Base-by-base conservation (phyloP, 768 basidiomycete genomes). In the Termitomyces sp. region DNA sequence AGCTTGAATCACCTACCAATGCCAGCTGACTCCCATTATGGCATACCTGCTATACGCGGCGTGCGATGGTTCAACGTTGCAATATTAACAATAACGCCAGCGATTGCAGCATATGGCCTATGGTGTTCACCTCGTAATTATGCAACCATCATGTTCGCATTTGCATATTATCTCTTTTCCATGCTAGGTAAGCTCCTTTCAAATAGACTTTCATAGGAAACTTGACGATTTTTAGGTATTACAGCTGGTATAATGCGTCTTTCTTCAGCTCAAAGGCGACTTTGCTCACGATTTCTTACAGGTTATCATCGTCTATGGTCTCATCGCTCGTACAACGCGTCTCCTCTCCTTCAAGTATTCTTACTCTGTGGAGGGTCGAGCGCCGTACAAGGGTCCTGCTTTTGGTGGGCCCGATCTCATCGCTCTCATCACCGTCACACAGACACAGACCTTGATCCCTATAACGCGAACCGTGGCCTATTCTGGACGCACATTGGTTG, bases 241-340 rank as follows among this genome's bases (percentile, higher is more conserved):
- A 83, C 82, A 31, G 81, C 81, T 49, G 79, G 79, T 81, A 64
- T 59, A 68, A 52, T 43, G 34, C 64, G 61, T 17, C 58, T 56
- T 37, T 38, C 77, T 81, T 77, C 14, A 20, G 34, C 58, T 62
- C 66, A 47, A 49, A 20, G 43, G 25, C 45, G 51, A 37, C 45
- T 55, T 62, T 34, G 32, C 17, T 50, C 34, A 42, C 56, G 53
- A 56, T 17, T 46, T 46, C 43, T 57, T 48, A 38, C 48, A 87
- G 86, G 87, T 34, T 94, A 92, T 73, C 92, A 94, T 74, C 84
- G 92, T 54, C 79, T 93, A 8, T 94, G 90, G 89, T 91, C 92
- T 3, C 92, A 94, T 71, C 83, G 92, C 56, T 86, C 90, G 1
- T 94, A 91, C 72, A 87, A 88, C 61, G 92, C 91, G 5, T 84